These are phyloP conservation scores for Debaryomyces udenii DNA, from an alignment of 1,139 yeast genomes.

Conservation along the genomic window DNA sequence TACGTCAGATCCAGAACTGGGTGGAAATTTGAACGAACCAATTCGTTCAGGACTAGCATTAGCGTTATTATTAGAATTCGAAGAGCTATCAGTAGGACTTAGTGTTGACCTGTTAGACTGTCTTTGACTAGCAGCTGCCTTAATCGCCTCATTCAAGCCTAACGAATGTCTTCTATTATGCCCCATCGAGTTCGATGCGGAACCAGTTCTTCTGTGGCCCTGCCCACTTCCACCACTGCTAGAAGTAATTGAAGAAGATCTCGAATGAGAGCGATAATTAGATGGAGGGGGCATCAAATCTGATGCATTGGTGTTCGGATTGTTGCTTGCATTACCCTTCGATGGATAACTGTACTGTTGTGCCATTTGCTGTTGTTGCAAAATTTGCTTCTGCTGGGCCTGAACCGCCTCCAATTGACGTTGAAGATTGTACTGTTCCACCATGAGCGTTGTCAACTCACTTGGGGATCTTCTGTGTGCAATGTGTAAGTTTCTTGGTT, in stretches of 20 bases:
- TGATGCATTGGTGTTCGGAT: constrained; percentile 8
- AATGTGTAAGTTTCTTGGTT: constrained; percentile 63
- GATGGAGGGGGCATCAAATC: constrained; percentile 36
- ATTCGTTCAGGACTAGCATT: constrained; percentile 21
- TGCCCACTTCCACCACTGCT: constrained; percentile 16
- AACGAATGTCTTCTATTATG: constrained; percentile 91
- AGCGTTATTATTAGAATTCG: constrained; percentile 16
- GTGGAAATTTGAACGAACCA: constrained; percentile 42
- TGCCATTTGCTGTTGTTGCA: constrained; percentile 63
- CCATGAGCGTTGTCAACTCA: constrained; percentile 92
- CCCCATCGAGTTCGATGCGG: constrained; percentile 47
- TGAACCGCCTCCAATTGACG: constrained; percentile 90
- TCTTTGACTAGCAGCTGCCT: constrained; percentile 88
- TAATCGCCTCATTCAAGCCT: constrained; percentile 92
- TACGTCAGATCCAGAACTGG: constrained; percentile 21
- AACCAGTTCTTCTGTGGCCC: constrained; percentile 45
- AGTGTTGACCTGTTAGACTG: constrained; percentile 51
- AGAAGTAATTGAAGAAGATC: constrained; percentile 37
- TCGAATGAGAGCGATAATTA: constrained; percentile 37
- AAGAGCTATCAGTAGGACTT: constrained; percentile 32
- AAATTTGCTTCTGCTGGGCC: constrained; percentile 86
- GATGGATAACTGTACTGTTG: constrained; percentile 25
- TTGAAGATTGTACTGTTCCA: constrained; percentile 89
- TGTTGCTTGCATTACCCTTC: constrained; percentile 15
- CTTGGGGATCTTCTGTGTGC: constrained; percentile 95